Conservation (phyloP, 345 rosid genomes). For the Eucalyptus polyanthemos region DNA sequence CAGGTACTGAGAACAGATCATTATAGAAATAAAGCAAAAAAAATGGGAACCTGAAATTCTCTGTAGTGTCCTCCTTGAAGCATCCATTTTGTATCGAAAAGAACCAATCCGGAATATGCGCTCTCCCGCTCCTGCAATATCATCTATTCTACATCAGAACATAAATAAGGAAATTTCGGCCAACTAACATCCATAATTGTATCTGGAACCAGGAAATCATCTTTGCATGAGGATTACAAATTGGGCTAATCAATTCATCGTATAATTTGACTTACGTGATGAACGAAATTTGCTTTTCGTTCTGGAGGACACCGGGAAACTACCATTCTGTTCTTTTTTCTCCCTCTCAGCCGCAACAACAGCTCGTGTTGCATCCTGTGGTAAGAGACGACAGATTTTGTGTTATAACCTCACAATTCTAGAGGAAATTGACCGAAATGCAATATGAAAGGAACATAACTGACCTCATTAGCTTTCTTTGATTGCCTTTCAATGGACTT, state of each 20-base stretch:
- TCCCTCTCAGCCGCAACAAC: slow-evolving; percentile 75
- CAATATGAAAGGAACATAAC: neutral
- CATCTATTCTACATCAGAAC: neutral
- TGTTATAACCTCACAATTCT: neutral
- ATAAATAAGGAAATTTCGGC: neutral
- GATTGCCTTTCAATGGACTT: slow-evolving; percentile 77
- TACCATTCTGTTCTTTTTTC: slow-evolving; percentile 43
- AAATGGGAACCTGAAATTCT: slow-evolving; percentile 22
- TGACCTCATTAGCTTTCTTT: slow-evolving; percentile 86
- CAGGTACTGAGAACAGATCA: neutral
- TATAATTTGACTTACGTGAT: slow-evolving; percentile 18
- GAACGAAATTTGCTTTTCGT: slow-evolving; percentile 26
- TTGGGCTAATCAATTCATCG: neutral
- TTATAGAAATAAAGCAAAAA: neutral
- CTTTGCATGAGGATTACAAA: neutral
- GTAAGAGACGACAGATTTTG: neutral
- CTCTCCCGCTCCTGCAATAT: slow-evolving; percentile 59
- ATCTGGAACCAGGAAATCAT: neutral
- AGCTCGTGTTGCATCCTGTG: slow-evolving; percentile 85
- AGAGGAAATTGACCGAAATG: neutral
- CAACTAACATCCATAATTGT: neutral
- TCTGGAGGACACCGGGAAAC: slow-evolving; percentile 12
- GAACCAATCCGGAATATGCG: slow-evolving; percentile 81
- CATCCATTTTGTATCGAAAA: slow-evolving; percentile 79
- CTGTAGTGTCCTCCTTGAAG: slow-evolving; percentile 85